A percentile compares a stretch with the other conserved stretches of the same genome.
Conservation (phyloP, 2,329 filamentous ascomycete genomes). For the Hypoxylon sp. region DNA sequence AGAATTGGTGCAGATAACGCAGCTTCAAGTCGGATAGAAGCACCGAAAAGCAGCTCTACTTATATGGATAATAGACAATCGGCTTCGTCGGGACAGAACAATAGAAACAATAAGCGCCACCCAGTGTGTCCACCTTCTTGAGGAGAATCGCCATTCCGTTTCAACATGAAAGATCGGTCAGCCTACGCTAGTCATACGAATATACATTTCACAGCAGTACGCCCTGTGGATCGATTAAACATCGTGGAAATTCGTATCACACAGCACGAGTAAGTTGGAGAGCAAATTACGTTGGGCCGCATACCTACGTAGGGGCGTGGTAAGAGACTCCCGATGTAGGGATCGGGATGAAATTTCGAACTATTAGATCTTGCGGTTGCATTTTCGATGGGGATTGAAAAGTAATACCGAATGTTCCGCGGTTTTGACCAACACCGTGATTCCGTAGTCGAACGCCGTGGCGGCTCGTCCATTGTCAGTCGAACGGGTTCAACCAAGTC, state of each 20-base stretch:
- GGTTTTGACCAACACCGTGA: conserved; percentile 12
- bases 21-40: conserved; percentile 4
- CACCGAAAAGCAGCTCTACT: conserved; percentile 12
- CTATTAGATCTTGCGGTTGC: conserved; percentile 2
- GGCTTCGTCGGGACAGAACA: background rate
- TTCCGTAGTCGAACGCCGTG: conserved; percentile 8
- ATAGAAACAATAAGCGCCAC: background rate
- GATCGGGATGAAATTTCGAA: background rate
- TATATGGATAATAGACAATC: conserved; percentile 19
- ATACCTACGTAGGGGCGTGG: background rate
- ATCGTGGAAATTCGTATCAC: conserved; percentile 11
- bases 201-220: background rate
- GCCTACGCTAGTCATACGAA: conserved; percentile 5
- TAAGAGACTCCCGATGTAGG: background rate
- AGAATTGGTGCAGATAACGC: conserved; percentile 14
- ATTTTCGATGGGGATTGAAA: conserved; percentile 1
- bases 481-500: conserved; percentile 15
- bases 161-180: conserved; percentile 1
- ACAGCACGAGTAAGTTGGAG: conserved; percentile 6
- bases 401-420: conserved; percentile 2
- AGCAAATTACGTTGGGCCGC: conserved; percentile 4
- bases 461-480: conserved; percentile 1
- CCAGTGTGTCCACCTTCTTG: background rate
- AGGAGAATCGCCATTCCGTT: conserved; percentile 11
- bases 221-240: conserved; percentile 2